Base-by-base conservation (phyloP, 441 rosid genomes). In the Adansonia grandidieri region DNA sequence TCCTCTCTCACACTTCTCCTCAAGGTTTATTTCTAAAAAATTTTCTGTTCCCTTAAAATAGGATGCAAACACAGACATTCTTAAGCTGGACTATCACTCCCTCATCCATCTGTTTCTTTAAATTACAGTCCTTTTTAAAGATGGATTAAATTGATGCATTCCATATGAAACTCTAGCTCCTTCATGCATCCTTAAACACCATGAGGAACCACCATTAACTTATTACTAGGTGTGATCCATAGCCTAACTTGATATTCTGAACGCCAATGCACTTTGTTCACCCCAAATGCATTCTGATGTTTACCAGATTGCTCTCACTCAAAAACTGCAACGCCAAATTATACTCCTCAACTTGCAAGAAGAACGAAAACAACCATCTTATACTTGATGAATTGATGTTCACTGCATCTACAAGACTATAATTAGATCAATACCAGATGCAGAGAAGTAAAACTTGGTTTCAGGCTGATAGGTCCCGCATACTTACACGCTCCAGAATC, bases 211-310 rank as follows among this genome's bases (percentile, higher is more conserved):
- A 66, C 32, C n/a, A n/a, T 42, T 42, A 66, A 13, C 71, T n/a
- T 40, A 37, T 37, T 37, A 17, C 51, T 4, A 66, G 71, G 28
- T 42, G 11, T 3, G 13, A 42, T 66, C 71, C 24, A 42, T 37
- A n/a, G 69, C 20, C 22, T 64, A 64, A 64, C 11, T 15, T 64
- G 69, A 64, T 13, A 37, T 64, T 64, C 47, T 14, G 69, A 64
- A 37, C 1, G 9, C 20, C 15, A 24, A 61, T 11, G n/a, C 65
- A 5, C 68, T n/a, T 17, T 56, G 6, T n/a, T 1, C 3, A 3
- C 10, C 10, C 22, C 10, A 40, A 62, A 62, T 13, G 42, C 42
- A 13, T 32, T 62, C 9, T 15, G 20, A 32, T 2, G 24, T n/a
- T 15, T n/a, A 44, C 24, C 51, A n/a, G 71, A 65, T 14, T 64